Conservation (phyloP, 2,329 filamentous ascomycete species). For the Diplocarpon rosae region DNA sequence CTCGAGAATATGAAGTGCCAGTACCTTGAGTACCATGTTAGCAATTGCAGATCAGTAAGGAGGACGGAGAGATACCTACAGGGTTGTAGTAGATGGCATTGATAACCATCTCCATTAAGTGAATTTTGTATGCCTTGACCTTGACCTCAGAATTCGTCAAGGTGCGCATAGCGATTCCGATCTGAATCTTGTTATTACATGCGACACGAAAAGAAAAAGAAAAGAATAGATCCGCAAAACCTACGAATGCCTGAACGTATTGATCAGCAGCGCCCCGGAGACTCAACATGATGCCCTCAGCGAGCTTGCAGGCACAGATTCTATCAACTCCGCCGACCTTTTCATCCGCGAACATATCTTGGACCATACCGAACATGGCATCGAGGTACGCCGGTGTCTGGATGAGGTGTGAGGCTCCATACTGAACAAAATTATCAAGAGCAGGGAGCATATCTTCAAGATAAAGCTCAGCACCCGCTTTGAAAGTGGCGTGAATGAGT, state of each 20-base stretch:
- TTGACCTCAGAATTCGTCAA: slow-evolving; percentile 66
- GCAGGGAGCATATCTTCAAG: slow-evolving; percentile 98
- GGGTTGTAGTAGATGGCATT: slow-evolving; percentile 98
- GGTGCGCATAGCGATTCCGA: slow-evolving; percentile 78
- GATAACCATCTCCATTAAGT: slow-evolving; percentile 98
- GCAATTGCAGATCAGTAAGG: not conserved
- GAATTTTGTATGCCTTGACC: slow-evolving; percentile 88
- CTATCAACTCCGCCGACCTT: slow-evolving; percentile 90
- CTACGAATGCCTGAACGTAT: slow-evolving; percentile 68
- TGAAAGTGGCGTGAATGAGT: slow-evolving; percentile 93
- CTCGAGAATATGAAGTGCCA: slow-evolving; percentile 82
- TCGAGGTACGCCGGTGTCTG: slow-evolving; percentile 80
- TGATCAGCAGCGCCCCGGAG: slow-evolving; percentile 80
- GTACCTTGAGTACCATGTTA: slow-evolving; percentile 29
- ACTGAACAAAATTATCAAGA: slow-evolving; percentile 94
- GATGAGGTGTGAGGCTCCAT: slow-evolving; percentile 68
- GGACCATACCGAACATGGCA: slow-evolving; percentile 86
- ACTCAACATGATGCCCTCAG: slow-evolving; percentile 94
- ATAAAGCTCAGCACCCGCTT: slow-evolving; percentile 91
- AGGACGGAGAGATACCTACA: slow-evolving; percentile 18
- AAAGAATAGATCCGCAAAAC: slow-evolving; percentile 1
- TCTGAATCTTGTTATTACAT: slow-evolving; percentile 27
- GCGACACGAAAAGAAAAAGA: not conserved
- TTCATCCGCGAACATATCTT: slow-evolving; percentile 84
- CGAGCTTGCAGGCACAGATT: slow-evolving; percentile 95